Evolutionary conservation across 1,284 basidiomycete species (phyloP), one percentile per base, ranked within the genome.

Genomic region (Cutaneotrichosporon sp.): DNA sequence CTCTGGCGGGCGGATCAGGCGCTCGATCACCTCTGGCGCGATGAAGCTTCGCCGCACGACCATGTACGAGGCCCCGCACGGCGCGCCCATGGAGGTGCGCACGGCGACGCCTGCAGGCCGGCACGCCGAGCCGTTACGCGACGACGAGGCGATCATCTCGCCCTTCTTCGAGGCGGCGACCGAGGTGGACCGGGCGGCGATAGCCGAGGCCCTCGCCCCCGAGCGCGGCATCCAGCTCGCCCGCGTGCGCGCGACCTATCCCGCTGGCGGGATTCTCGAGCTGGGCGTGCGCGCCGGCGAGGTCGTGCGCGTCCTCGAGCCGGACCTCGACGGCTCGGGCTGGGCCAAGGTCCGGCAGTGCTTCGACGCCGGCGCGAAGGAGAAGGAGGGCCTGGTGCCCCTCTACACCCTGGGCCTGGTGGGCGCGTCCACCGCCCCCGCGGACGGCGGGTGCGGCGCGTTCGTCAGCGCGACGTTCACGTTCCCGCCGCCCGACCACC

Each of bases 221-320:
- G 60, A 50, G 3, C 9, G 18, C 6, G 11, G 22, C 8, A 31
- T 60, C 9, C 38, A 43, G 20, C 33, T 64, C 2, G 67, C 67
- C 16, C 60, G 62, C 22, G 65, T 62, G 2, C 46, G 46, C 7
- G 36, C 56, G 16, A 20, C 56, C 14, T 62, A 64, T 49, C n/a
- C 53, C 16, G 58, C 63, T 16, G 56, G 25, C 0, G 53, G 58
- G 20, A 25, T 25, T 24, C 42, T 43, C 6, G 64, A 66, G 50
- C 38, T 66, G 6, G 22, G 25, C 16, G 38, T 60, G 5, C 14
- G 22, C 42, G 47, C 13, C 9, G 67, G 67, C 24, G 62, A 65
- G 53, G 54, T 68, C 4, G 53, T 68, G n/a, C 59, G 62, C 31
- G 27, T 68, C 31, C 22, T 66, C 43, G 67, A 68, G 59, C 65